phyloP scores from a whole-genome alignment of 345 rosid genomes.

The Populus euphratica region DNA sequence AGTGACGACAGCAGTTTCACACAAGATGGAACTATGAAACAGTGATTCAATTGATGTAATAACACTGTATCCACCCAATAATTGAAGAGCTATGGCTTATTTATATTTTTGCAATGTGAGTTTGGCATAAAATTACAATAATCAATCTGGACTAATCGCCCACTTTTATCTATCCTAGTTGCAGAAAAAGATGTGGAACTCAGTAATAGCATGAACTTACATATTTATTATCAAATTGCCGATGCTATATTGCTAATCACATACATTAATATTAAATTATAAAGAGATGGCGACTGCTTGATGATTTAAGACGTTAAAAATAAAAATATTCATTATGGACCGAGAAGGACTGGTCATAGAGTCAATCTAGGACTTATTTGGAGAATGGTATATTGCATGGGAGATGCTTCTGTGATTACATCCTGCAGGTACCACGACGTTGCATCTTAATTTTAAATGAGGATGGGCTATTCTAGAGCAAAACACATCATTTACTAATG shows the following conservation, averaged over 20 bases:
- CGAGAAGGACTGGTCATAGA: conserved; percentile 19
- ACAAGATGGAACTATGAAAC: not conserved
- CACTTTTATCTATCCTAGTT: not conserved
- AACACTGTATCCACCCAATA: not conserved
- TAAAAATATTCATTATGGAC: not conserved
- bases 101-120: too few relatives aligned
- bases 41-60: not conserved
- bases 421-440: not conserved
- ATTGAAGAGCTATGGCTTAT: not conserved
- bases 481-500: not conserved
- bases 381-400: not conserved
- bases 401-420: not conserved
- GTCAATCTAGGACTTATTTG: conserved; percentile 2
- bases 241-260: not conserved
- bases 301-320: conserved; percentile 15
- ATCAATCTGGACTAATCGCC: not conserved
- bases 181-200: not conserved
- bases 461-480: not conserved
- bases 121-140: not conserved
- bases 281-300: conserved; percentile 22
- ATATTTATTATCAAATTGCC: not conserved
- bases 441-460: not conserved
- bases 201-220: not conserved
- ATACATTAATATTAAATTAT: not conserved
- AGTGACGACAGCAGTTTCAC: conserved; percentile 21